A percentile compares a stretch with the other conserved stretches of the same genome.
Conservation (phyloP, 2,329 filamentous ascomycete species). For the Pseudogymnoascus sp. region DNA sequence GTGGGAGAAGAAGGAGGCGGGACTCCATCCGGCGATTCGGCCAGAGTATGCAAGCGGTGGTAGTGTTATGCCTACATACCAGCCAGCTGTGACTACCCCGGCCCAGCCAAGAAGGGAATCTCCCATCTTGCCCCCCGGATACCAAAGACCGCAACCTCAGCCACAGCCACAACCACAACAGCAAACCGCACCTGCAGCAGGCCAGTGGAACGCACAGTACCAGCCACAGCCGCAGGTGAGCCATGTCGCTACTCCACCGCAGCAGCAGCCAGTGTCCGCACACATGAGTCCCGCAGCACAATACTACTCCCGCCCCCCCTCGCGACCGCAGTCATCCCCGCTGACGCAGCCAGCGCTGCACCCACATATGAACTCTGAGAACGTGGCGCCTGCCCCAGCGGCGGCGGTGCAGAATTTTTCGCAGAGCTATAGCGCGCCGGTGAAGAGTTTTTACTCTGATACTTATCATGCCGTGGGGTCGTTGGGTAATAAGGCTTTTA, state of each 20-base stretch:
- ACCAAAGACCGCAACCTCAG: not conserved
- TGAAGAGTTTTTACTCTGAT: not conserved
- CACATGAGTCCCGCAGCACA: not conserved
- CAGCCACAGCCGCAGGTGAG: not conserved
- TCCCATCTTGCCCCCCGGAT: not conserved
- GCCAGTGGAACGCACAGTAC: not conserved
- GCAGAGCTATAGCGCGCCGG: not conserved
- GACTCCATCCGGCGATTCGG: conserved; percentile 33
- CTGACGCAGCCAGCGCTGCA: not conserved
- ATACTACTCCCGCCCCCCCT: not conserved
- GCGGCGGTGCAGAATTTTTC: not conserved
- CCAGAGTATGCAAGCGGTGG: conserved; percentile 21
- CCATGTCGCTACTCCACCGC: not conserved
- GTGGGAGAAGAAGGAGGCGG: conserved; percentile 23
- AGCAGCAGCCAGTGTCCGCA: not conserved
- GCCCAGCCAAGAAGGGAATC: not conserved
- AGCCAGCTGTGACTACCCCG: not conserved
- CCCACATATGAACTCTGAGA: not conserved
- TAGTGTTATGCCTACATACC: not conserved
- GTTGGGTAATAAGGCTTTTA: not conserved
- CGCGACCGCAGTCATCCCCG: not conserved
- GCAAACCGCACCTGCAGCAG: not conserved
- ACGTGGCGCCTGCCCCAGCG: not conserved
- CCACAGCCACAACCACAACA: not conserved
- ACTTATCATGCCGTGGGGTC: not conserved